Conservation (phyloP, 306 rosid genomes). For the Urtica urens region DNA sequence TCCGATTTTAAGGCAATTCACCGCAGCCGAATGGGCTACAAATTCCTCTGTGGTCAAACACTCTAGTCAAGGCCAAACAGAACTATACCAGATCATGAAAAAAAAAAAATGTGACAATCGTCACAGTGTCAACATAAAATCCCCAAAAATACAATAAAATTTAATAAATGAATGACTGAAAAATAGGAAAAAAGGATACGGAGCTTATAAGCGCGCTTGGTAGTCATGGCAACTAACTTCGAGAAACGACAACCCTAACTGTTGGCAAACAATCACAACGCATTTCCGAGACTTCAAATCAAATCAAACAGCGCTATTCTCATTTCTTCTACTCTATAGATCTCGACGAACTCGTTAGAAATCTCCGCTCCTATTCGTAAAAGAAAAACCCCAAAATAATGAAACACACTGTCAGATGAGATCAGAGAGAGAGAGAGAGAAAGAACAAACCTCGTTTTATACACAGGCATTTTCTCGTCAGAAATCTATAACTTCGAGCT, state of each 20-base stretch:
- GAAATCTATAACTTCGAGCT: slow-evolving; percentile 1
- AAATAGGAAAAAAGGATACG: slow-evolving; percentile 62
- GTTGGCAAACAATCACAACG: slow-evolving; percentile 13
- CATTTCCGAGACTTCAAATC: slow-evolving; percentile 14
- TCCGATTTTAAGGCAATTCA: slow-evolving; percentile 97
- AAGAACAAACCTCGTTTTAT: background rate
- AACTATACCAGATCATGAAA: background rate
- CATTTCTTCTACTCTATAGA: slow-evolving; percentile 5
- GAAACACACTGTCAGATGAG: slow-evolving; percentile 6
- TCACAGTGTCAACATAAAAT: slow-evolving; percentile 1
- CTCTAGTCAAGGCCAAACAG: slow-evolving; percentile 41
- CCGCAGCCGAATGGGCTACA: slow-evolving; percentile 91
- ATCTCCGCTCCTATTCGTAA: slow-evolving; percentile 4
- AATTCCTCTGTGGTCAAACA: slow-evolving; percentile 65
- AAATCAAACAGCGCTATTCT: background rate
- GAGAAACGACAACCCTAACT: slow-evolving; percentile 16
- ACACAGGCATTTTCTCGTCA: background rate
- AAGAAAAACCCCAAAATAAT: background rate
- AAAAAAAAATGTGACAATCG: background rate
- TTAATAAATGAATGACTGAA: background rate
- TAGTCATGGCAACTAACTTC: slow-evolving; percentile 49
- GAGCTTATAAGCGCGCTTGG: slow-evolving; percentile 97
- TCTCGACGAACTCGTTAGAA: slow-evolving; percentile 12
- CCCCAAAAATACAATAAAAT: background rate
- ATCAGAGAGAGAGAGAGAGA: slow-evolving; percentile 13